These are phyloP conservation scores for Cydonia oblonga DNA, from an alignment of 331 rosid genomes.

Conservation along the genomic window DNA sequence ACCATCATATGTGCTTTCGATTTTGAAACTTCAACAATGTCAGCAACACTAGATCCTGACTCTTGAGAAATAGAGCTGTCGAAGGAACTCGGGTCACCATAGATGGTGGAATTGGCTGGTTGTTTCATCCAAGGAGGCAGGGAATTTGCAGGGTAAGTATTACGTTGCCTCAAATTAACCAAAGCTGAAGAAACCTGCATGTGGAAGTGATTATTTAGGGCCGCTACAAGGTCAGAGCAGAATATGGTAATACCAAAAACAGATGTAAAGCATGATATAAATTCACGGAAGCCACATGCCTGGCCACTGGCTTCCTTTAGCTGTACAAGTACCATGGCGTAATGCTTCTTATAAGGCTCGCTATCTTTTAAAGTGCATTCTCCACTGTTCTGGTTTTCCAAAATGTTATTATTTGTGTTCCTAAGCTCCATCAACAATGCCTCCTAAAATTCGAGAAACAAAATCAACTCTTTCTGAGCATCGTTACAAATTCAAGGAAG, in stretches of 20 bases:
- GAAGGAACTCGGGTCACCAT: constrained; percentile 25
- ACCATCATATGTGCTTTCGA: constrained; percentile 55
- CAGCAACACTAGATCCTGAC: constrained; percentile 35
- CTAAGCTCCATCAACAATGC: constrained; percentile 50
- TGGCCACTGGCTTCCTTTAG: constrained; percentile 84
- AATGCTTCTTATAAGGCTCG: constrained; percentile 57
- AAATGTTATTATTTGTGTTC: constrained; percentile 33
- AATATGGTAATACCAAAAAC: constrained; percentile 1
- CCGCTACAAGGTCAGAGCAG: constrained; percentile 7
- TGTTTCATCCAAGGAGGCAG: constrained; percentile 30
- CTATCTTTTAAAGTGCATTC: constrained; percentile 45
- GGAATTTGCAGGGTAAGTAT: constrained; percentile 35
- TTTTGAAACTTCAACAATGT: constrained; percentile 50
- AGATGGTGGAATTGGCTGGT: constrained; percentile 24
- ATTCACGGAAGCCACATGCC: constrained; percentile 82
- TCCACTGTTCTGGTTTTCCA: constrained; percentile 48
- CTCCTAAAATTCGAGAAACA: constrained; percentile 34
- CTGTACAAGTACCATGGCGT: constrained; percentile 74
- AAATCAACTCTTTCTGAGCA: background rate
- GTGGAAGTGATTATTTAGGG: constrained; percentile 2
- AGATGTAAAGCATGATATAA: constrained; percentile 6
- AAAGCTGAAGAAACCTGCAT: constrained; percentile 59
- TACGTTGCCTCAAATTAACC: constrained; percentile 49
- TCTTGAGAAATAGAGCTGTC: constrained; percentile 35
- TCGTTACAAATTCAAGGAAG: constrained; percentile 1